Conservation (phyloP, 1,284 basidiomycete genomes). For the Leucoagaricus sp. region DNA sequence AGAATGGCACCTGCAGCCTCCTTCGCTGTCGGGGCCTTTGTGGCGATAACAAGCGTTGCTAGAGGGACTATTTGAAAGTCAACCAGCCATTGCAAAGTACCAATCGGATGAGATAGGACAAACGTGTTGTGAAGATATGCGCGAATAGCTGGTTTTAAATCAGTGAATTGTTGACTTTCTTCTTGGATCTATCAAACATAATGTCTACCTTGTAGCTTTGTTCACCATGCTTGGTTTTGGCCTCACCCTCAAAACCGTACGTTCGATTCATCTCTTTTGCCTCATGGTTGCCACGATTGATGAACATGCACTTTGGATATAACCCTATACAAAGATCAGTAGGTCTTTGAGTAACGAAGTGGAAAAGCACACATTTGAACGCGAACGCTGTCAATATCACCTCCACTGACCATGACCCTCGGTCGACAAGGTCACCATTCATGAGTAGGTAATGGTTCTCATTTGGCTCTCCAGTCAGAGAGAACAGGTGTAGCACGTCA, state of each 20-base stretch:
- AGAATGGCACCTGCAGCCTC: constrained; percentile 61
- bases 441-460: constrained; percentile 85
- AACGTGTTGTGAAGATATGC: constrained; percentile 87
- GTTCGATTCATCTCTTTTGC: constrained; percentile 89
- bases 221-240: constrained; percentile 93
- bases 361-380: constrained; percentile 79
- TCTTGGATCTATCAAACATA: neutral
- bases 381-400: constrained; percentile 94
- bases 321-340: constrained; percentile 58
- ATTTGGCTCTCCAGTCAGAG: constrained; percentile 83
- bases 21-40: constrained; percentile 54
- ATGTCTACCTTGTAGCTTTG: constrained; percentile 77
- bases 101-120: constrained; percentile 32
- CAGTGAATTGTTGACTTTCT: neutral
- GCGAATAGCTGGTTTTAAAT: constrained; percentile 74
- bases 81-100: neutral
- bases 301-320: constrained; percentile 83
- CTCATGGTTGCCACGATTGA: constrained; percentile 98
- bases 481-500: constrained; percentile 88
- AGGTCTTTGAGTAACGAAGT: constrained; percentile 10
- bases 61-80: constrained; percentile 72
- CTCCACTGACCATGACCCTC: constrained; percentile 97
- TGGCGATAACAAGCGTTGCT: constrained; percentile 82
- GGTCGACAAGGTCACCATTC: constrained; percentile 97
- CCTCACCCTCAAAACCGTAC: constrained; percentile 97